phyloP scores from a whole-genome alignment of 345 rosid species.

The Dimocarpus longan region DNA sequence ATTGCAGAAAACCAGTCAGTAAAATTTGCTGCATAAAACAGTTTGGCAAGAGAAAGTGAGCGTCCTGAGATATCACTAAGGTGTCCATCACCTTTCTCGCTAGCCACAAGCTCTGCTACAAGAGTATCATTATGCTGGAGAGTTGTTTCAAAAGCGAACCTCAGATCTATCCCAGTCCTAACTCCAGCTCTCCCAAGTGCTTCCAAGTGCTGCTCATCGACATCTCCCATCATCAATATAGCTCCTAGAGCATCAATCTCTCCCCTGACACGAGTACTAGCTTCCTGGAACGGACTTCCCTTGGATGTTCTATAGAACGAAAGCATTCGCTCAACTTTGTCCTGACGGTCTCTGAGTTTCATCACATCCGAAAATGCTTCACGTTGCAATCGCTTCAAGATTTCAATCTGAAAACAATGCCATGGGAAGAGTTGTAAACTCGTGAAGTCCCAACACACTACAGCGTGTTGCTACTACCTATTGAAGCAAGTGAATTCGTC shows the following conservation, averaged over 20 bases:
- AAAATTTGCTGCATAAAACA: slow-evolving; percentile 59
- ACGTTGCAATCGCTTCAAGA: slow-evolving; percentile 86
- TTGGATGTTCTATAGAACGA: slow-evolving; percentile 53
- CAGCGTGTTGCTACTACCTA: slow-evolving; percentile 15
- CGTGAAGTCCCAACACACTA: slow-evolving; percentile 16
- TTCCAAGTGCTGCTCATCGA: slow-evolving; percentile 44
- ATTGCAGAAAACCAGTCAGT: slow-evolving; percentile 68
- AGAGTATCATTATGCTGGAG: slow-evolving; percentile 60
- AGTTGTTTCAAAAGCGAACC: slow-evolving; percentile 66
- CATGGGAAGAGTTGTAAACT: slow-evolving; percentile 11
- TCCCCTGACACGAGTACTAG: slow-evolving; percentile 65
- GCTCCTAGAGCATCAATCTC: slow-evolving; percentile 76
- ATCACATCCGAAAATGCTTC: slow-evolving; percentile 84
- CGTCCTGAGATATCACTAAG: slow-evolving; percentile 37
- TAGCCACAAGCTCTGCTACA: slow-evolving; percentile 60
- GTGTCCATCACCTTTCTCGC: slow-evolving; percentile 40
- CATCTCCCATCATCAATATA: slow-evolving; percentile 48
- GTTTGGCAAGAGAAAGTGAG: slow-evolving; percentile 66
- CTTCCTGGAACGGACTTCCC: slow-evolving; percentile 68
- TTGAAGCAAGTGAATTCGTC: slow-evolving; percentile 11
- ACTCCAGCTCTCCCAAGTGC: slow-evolving; percentile 59
- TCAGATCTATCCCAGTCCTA: slow-evolving; percentile 60
- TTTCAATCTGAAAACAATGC: slow-evolving; percentile 69
- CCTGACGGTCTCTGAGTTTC: slow-evolving; percentile 90
- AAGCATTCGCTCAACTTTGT: slow-evolving; percentile 70